These are phyloP conservation scores for Closterium sp. DNA, from an alignment of 139 green algal species.

Conservation along the genomic window DNA sequence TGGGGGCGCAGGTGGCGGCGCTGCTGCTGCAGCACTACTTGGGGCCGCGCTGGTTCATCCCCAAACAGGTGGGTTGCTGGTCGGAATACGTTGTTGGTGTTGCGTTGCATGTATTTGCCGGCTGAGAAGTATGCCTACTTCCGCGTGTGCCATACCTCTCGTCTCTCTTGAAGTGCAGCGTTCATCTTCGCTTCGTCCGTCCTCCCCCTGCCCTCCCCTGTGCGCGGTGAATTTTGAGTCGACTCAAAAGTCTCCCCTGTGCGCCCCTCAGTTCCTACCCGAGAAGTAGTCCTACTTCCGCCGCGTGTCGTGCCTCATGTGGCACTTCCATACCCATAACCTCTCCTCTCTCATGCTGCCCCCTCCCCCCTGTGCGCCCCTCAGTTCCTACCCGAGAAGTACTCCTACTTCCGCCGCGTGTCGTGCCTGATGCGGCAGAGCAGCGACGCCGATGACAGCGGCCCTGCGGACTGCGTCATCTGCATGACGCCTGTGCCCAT, in stretches of 20 bases:
- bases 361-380: background rate
- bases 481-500: constrained; percentile 77
- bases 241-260: too few species aligned
- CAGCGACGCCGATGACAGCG: constrained; percentile 7
- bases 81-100: background rate
- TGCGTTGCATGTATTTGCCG: background rate
- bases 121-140: background rate
- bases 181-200: background rate
- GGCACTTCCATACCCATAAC: background rate
- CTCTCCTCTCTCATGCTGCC: background rate
- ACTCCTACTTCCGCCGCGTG: constrained; percentile 71
- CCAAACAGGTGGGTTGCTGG: constrained; percentile 41
- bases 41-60: constrained; percentile 76
- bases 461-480: constrained; percentile 78
- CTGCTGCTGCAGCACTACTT: constrained; percentile 67
- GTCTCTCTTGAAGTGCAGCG: too few species aligned
- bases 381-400: constrained; percentile 72
- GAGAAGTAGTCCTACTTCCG: constrained; percentile 79
- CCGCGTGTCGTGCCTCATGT: constrained; percentile 20
- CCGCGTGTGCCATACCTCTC: background rate
- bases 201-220: background rate
- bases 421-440: constrained; percentile 4
- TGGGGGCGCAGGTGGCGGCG: constrained; percentile 59
- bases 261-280: constrained; percentile 65
- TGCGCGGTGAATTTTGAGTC: too few species aligned